Evolutionary conservation across 129 eudicot genomes (phyloP), one percentile per base, ranked within the genome.

Genomic region (Logfia minima): DNA sequence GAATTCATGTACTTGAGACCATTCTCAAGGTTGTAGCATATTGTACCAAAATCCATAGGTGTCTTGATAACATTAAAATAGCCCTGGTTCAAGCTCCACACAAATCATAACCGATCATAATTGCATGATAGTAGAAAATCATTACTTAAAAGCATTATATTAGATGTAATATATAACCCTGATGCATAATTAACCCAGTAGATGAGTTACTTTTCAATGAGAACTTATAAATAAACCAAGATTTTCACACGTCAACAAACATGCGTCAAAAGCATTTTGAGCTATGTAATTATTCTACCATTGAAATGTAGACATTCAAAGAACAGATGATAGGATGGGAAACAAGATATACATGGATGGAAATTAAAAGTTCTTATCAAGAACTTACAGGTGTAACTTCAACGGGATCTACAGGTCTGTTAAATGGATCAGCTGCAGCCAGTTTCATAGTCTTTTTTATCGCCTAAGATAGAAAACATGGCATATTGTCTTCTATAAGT

Each of bases 1-100:
- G 90, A 75, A 61, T 86, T 85, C 89, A 77, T 77, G 92, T 91
- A 91, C 87, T 88, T 91, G 24, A 61, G 41, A 56, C 97, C 95
- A 53, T 80, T 88, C 71, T 88, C 95, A 52, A 91, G 90, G 67
- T 91, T 88, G 82, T 82, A 78, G 79, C 92, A 84, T 75, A 91
- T 80, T 61, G 92, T 88, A 39, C 94, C 89, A 70, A 91, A 88
- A 85, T 91, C 97, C 97, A 91, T 91, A 29, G 97, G 97, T 52
- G 92, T 91, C 70, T 88, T 82, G 66, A 91, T 85, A 66, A 88
- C 89, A 79, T 91, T 86, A 80, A 85, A 88, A 81, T 88, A 88
- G 68, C 87, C 97, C 97, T 91, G 87, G 74, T 77, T 64, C 68
- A 79, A 77, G 23, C 56, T 61, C 72, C 34, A 3, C 34, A 31